phyloP scores from a whole-genome alignment of 1,284 basidiomycete genomes.

The Stygiomarasmius scandens region DNA sequence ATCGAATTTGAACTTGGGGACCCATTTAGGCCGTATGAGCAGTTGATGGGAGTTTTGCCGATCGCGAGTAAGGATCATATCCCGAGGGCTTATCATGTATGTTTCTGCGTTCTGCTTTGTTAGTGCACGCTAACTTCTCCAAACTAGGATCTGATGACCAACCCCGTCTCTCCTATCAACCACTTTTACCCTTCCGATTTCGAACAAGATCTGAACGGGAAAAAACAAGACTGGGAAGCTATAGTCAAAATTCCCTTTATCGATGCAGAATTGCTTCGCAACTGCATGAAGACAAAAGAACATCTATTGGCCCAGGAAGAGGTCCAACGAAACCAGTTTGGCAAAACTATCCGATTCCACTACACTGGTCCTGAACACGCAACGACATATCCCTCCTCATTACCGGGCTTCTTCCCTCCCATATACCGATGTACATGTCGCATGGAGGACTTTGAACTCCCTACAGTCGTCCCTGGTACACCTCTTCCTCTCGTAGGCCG shows the following conservation, averaged over 20 bases:
- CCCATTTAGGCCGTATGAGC: slow-evolving; percentile 95
- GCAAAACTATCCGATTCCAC: slow-evolving; percentile 79
- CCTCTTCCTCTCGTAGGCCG: slow-evolving; percentile 88
- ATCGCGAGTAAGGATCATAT: slow-evolving; percentile 88
- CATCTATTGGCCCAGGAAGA: slow-evolving; percentile 82
- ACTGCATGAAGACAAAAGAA: slow-evolving; percentile 83
- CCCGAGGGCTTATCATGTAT: slow-evolving; percentile 81
- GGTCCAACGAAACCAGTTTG: slow-evolving; percentile 74
- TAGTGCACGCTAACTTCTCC: slow-evolving; percentile 7
- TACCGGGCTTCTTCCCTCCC: slow-evolving; percentile 94
- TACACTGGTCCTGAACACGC: slow-evolving; percentile 62
- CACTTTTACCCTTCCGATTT: slow-evolving; percentile 96
- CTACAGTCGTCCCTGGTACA: slow-evolving; percentile 63
- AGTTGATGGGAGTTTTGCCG: slow-evolving; percentile 98
- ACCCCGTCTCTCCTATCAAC: slow-evolving; percentile 84
- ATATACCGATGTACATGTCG: slow-evolving; percentile 81
- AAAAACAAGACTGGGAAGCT: slow-evolving; percentile 99
- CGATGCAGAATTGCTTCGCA: slow-evolving; percentile 73
- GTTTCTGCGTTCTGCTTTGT: slow-evolving; percentile 19
- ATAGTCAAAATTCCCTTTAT: slow-evolving; percentile 99
- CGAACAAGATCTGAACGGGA: slow-evolving; percentile 94
- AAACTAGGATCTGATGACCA: slow-evolving; percentile 88
- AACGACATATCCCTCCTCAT: slow-evolving; percentile 82
- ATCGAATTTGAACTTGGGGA: slow-evolving; percentile 85
- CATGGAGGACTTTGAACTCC: slow-evolving; percentile 84